Base-by-base conservation (phyloP, 192 early-diverging fungal genomes). In the Coemansia sp. region DNA sequence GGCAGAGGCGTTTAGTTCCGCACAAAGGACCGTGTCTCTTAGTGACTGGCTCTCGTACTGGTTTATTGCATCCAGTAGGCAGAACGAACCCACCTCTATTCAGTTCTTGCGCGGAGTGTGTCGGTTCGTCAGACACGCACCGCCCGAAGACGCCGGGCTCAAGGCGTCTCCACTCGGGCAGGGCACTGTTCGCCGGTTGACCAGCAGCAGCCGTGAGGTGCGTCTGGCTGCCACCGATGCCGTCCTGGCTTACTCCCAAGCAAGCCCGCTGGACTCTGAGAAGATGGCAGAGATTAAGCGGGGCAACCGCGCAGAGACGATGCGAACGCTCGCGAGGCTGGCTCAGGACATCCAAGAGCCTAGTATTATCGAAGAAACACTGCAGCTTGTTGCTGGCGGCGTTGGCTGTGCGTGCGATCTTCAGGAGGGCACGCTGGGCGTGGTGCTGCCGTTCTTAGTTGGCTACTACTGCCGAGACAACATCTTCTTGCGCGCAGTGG, bases 31-130 rank as follows among this genome's bases (percentile, higher is more conserved):
- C 2, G 70, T 75, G 17, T 69, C 77, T 23, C 63, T 84, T 26
- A 79, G 82, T 38, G 63, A 61, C 43, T 84, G 82, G 82, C 50
- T 84, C 37, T 69, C 82, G 0, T 80, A 74, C 62, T 84, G 82
- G 82, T 84, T 84, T 62, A 76, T 84, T 43, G 78, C 75, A 7
- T 71, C 72, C 5, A 73, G 64, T 55, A 67, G 69, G 16, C 74
- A 73, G 39, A 49, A 64, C 42, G 69, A 76, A 10, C 46, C 46
- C 0, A 69, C 72, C 1, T 70, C 74, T 6, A 62, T 72, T 2
- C 64, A 52, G 28, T 84, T 80, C 63, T 59, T 84, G 9, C 66
- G 73, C 17, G 62, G 67, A 7, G 57, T 76, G 1, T 63, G 61
- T 7, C 70, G 78, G 52, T 84, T 84, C 64, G 70, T 84, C 33